These are phyloP conservation scores for Macadamia integrifolia DNA, from an alignment of 164 flowering plant species.

Conservation along the genomic window DNA sequence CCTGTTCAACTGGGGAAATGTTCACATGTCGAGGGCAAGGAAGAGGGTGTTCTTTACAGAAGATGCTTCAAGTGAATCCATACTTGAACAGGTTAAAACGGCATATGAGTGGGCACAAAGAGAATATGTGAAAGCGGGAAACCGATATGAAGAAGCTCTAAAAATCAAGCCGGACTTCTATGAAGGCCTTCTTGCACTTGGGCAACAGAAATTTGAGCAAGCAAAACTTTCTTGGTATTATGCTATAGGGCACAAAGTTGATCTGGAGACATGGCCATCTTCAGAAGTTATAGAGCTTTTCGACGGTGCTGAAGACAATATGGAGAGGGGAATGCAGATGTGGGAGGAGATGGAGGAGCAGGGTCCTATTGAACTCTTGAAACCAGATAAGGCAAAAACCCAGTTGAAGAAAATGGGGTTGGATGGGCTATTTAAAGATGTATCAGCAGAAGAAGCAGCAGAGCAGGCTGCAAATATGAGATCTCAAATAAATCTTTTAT, in stretches of 20 bases:
- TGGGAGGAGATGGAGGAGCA: constrained; percentile 64
- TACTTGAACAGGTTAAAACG: constrained; percentile 33
- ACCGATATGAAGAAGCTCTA: constrained; percentile 64
- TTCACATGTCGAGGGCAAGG: constrained; percentile 80
- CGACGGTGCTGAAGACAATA: constrained; percentile 72
- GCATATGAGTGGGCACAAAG: constrained; percentile 68
- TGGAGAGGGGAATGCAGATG: constrained; percentile 61
- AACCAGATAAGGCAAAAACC: constrained; percentile 23
- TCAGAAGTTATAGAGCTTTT: constrained; percentile 52
- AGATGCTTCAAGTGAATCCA: constrained; percentile 44
- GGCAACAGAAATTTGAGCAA: constrained; percentile 84
- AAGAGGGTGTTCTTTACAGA: constrained; percentile 46
- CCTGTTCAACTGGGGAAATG: constrained; percentile 85
- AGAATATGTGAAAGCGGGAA: constrained; percentile 56
- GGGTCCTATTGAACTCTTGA: constrained; percentile 30
- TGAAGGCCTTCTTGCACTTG: constrained; percentile 74
- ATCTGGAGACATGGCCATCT: constrained; percentile 55
- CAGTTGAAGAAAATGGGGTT: constrained; percentile 41
- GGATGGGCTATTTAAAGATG: constrained; percentile 34
- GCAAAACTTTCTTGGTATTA: constrained; percentile 85
- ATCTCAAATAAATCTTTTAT: constrained; percentile 71
- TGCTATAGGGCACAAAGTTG: constrained; percentile 51
- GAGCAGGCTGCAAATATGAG: constrained; percentile 57
- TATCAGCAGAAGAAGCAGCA: constrained; percentile 45
- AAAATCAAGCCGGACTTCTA: constrained; percentile 69